Evolutionary conservation across 2,329 filamentous ascomycete genomes (phyloP), one percentile per base, ranked within the genome.

Genomic region (Zymoseptoria crescenta): DNA sequence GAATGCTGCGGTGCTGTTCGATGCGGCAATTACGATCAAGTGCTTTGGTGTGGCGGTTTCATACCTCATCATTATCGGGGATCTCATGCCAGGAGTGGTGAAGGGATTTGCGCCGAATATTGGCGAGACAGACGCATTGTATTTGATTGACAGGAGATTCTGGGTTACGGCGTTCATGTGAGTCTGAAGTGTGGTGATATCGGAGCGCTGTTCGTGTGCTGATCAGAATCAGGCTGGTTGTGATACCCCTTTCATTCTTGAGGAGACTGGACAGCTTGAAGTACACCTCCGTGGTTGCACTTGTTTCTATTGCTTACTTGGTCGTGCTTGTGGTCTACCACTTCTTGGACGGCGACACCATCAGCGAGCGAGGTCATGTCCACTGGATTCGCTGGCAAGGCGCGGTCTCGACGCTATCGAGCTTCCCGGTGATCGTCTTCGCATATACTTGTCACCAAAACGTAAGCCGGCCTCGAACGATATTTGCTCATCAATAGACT

Each of bases 391-490:
- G 83, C 62, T 96, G 91, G 87, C 87, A 85, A 50, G 90, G 93
- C 7, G 81, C 89, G 2, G 80, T 96, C 8, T 83, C 88, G 41
- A 86, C 88, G 6, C 79, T 99, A 56, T 91, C 90, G 67, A 92
- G 89, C 63, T 84, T 99, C 64, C 94, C 94, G 0, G 91, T 99
- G 56, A 92, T 97, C 58, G 90, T 99, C 1, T 99, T 99, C 79
- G 94, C 93, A n/a, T 99, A 97, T 73, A 99, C 94, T 1, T 99
- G 94, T 73, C 94, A 99, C 74, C 94, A 99, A 71, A 99, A 99
- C 73, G 90, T 94, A 77, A 65, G 84, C 71, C 10, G 7, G 35
- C 49, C 16, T 29, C n/a, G 49, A 41, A 56, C 50, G 21, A 19
- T 41, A 7, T 7, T 45, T 45, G 5, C 35, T 16, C 35, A 6